Percentiles rank a stretch among this genome's conserved stretches.
phyloP scores from a whole-genome alignment of 148 eudicot species.

The Nyssa sinensis region DNA sequence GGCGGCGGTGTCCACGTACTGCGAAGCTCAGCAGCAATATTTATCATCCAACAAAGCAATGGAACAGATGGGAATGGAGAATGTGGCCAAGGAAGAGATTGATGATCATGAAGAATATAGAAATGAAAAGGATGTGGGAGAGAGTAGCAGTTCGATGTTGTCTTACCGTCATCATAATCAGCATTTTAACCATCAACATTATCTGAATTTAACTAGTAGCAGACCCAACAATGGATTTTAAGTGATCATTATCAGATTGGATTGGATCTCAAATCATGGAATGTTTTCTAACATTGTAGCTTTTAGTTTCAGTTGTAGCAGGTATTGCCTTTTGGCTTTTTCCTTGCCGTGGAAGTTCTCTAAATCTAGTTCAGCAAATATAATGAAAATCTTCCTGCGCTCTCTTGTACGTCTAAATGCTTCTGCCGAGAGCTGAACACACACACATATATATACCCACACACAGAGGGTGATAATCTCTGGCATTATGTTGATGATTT shows the following conservation, averaged over 20 bases:
- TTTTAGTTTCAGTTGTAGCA: neutral
- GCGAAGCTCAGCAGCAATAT: constrained; percentile 29
- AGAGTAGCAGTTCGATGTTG: constrained; percentile 52
- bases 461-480: no score
- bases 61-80: constrained; percentile 36
- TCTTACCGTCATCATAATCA: constrained; percentile 42
- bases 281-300: constrained; percentile 5
- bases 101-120: constrained; percentile 32
- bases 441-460: no score
- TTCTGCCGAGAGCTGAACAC: no score
- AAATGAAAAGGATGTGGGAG: constrained; percentile 37
- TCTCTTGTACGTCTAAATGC: no score
- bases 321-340: neutral
- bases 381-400: no score
- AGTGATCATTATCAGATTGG: neutral
- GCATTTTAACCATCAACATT: constrained; percentile 42
- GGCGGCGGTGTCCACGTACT: constrained; percentile 21
- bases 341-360: neutral
- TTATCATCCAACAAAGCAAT: neutral
- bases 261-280: neutral
- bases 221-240: constrained; percentile 45
- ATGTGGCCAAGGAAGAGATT: constrained; percentile 51
- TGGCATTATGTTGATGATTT: no score
- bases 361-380: neutral
- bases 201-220: constrained; percentile 51